These are phyloP conservation scores for Xylaria sp. DNA, from an alignment of 2,329 filamentous ascomycete genomes.

Conservation along the genomic window DNA sequence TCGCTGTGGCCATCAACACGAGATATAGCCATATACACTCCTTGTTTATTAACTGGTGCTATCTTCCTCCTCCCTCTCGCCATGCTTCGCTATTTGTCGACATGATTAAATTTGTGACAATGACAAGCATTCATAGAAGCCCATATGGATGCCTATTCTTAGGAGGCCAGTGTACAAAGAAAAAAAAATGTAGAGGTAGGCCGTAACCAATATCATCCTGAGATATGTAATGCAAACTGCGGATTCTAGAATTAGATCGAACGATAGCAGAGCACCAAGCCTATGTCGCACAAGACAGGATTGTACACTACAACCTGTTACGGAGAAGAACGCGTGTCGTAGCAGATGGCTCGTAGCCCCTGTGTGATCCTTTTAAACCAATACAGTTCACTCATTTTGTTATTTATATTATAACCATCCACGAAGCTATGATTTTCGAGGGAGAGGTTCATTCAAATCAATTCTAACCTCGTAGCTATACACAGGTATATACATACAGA, in stretches of 20 bases:
- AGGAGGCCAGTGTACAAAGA: too few species aligned
- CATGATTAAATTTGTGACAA: background rate
- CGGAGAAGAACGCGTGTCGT: background rate
- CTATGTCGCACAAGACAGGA: constrained; percentile 18
- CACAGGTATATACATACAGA: background rate
- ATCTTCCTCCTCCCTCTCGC: background rate
- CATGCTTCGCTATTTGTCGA: background rate
- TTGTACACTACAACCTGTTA: constrained; percentile 1
- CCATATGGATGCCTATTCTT: background rate
- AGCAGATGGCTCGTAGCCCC: background rate
- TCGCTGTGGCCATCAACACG: constrained; percentile 3
- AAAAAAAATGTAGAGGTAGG: too few species aligned
- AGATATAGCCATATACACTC: background rate
- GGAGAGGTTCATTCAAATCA: background rate
- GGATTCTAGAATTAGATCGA: constrained; percentile 14
- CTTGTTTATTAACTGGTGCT: background rate
- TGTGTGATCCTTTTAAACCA: background rate
- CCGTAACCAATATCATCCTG: too few species aligned
- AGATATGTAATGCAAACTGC: background rate
- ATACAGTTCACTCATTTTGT: background rate
- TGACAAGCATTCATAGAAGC: background rate
- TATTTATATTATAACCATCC: background rate
- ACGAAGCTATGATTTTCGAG: background rate
- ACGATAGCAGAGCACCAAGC: constrained; percentile 2
- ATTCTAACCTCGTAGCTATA: background rate